Evolutionary conservation across 257 asterid genomes (phyloP).

Genomic region (Thymus quinquecostatus): DNA sequence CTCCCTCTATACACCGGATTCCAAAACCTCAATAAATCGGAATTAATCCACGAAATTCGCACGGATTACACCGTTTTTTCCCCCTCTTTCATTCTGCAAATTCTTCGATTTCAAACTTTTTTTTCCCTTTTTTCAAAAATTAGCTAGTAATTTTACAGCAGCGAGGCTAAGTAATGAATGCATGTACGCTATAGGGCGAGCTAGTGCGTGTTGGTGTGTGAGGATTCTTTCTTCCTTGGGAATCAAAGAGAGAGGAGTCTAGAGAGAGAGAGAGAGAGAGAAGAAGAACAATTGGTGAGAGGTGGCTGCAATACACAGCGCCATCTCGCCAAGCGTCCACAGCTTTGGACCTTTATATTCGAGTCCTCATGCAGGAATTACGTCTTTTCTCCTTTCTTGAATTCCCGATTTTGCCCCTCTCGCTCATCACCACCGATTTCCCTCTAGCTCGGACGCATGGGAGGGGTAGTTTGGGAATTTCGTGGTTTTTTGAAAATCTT

Average conservation of each 20-base stretch:
- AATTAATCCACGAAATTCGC: slow-evolving; percentile 5
- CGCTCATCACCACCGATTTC: background rate
- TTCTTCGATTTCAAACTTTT: slow-evolving; percentile 12
- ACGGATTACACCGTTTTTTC: background rate
- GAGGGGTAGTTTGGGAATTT: background rate
- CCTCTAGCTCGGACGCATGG: slow-evolving; percentile 1
- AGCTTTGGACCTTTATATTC: slow-evolving; percentile 45
- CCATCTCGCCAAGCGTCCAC: slow-evolving; percentile 71
- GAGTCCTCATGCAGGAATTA: slow-evolving; percentile 64
- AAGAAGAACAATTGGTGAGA: slow-evolving; percentile 45
- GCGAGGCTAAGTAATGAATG: background rate
- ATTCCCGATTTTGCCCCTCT: slow-evolving; percentile 35
- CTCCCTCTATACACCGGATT: background rate
- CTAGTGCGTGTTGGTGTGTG: slow-evolving; percentile 15
- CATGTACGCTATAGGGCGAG: slow-evolving; percentile 12
- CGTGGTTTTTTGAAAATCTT: background rate
- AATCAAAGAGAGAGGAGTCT: slow-evolving; percentile 3
- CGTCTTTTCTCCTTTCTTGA: slow-evolving; percentile 13
- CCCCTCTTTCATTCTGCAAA: too few species aligned
- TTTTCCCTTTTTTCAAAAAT: background rate
- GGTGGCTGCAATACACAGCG: slow-evolving; percentile 55
- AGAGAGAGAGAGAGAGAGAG: slow-evolving; percentile 15
- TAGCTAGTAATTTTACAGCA: background rate
- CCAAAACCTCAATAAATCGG: background rate
- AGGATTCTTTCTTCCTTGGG: slow-evolving; percentile 5